These are phyloP conservation scores for Stephanodiscus triporus DNA, from an alignment of 108 stramenopile genomes.

Conservation along the genomic window DNA sequence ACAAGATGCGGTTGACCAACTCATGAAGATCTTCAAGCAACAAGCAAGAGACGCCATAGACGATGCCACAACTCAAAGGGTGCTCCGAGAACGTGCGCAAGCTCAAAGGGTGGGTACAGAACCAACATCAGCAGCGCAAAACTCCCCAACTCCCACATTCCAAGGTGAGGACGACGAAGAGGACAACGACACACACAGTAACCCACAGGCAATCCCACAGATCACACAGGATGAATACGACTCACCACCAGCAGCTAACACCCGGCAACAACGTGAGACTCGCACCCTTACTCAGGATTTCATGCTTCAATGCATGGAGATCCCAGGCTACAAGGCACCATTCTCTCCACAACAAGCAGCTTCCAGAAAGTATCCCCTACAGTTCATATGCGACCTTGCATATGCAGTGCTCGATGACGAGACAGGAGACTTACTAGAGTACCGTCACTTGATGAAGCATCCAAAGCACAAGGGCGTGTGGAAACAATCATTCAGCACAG, in stretches of 20 bases:
- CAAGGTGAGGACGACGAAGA: no score
- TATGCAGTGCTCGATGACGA: slow-evolving; percentile 17
- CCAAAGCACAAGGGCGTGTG: slow-evolving; percentile 6
- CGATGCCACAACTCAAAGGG: neutral
- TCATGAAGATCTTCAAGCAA: neutral
- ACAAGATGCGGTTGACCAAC: neutral
- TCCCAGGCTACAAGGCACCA: no score
- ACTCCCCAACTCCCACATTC: no score
- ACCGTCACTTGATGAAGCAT: slow-evolving; percentile 8
- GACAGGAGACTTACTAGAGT: slow-evolving; percentile 24
- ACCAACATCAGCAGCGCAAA: no score
- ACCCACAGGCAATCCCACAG: neutral
- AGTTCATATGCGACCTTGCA: neutral
- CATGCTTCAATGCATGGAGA: neutral
- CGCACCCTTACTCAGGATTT: neutral
- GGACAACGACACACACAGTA: no score
- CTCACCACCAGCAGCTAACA: neutral
- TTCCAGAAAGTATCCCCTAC: neutral
- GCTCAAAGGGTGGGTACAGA: neutral
- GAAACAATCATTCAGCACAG: slow-evolving; percentile 1
- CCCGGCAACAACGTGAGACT: neutral
- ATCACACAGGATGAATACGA: no score
- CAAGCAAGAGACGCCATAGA: neutral
- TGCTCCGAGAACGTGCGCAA: neutral
- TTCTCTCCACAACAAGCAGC: neutral